Percentiles rank a stretch among this genome's conserved stretches.
phyloP scores from a whole-genome alignment of 768 basidiomycete genomes.

The Inosperma sp. region DNA sequence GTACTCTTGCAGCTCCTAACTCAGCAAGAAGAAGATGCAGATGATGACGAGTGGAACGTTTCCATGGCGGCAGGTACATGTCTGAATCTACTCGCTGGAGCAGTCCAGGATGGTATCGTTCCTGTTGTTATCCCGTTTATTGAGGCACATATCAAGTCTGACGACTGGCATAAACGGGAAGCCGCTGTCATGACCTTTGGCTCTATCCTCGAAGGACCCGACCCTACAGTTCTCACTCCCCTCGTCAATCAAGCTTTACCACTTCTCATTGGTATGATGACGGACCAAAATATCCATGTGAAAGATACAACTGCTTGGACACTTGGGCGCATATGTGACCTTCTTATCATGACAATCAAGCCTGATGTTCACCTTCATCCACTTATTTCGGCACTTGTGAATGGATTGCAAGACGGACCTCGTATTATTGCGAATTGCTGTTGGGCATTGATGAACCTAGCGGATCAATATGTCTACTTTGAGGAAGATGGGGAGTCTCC shows the following conservation, averaged over 20 bases:
- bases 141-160: slow-evolving; percentile 87
- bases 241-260: slow-evolving; percentile 93
- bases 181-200: slow-evolving; percentile 99
- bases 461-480: slow-evolving; percentile 72
- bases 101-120: slow-evolving; percentile 88
- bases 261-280: slow-evolving; percentile 94
- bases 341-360: slow-evolving; percentile 81
- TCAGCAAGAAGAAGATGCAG: slow-evolving; percentile 93
- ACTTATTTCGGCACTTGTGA: slow-evolving; percentile 77
- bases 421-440: slow-evolving; percentile 91
- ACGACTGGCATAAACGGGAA: slow-evolving; percentile 94
- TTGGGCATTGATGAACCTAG: slow-evolving; percentile 94
- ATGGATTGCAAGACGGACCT: slow-evolving; percentile 73
- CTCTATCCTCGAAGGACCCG: slow-evolving; percentile 95
- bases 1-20: slow-evolving; percentile 86
- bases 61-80: slow-evolving; percentile 97
- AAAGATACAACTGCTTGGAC: slow-evolving; percentile 99
- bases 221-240: slow-evolving; percentile 79
- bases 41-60: slow-evolving; percentile 98
- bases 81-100: slow-evolving; percentile 80
- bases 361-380: slow-evolving; percentile 83
- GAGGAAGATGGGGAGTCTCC: slow-evolving; percentile 57
- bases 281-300: slow-evolving; percentile 76
- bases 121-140: slow-evolving; percentile 96
- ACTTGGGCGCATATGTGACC: slow-evolving; percentile 89